Conservation (phyloP, 164 flowering plant genomes). For the Cinnamomum chago region DNA sequence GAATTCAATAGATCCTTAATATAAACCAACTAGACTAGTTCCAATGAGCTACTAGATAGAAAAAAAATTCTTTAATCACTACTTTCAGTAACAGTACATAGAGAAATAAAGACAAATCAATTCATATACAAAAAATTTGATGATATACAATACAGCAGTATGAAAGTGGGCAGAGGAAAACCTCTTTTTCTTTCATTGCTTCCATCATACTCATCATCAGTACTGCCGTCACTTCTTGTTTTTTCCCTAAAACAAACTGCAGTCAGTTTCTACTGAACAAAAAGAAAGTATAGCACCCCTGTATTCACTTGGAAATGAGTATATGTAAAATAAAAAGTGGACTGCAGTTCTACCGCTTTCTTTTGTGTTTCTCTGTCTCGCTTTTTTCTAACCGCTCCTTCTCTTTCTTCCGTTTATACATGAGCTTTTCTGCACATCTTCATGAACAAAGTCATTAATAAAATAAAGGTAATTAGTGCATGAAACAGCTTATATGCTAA, state of each 20-base stretch:
- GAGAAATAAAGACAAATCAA: no score
- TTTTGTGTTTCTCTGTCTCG: slow-evolving; percentile 37
- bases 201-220: slow-evolving; percentile 21
- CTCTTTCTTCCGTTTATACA: slow-evolving; percentile 66
- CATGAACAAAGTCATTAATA: slow-evolving; percentile 11
- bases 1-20: no score
- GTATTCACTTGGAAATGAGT: background rate
- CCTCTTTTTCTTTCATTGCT: slow-evolving; percentile 46
- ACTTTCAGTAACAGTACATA: no score
- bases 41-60: no score
- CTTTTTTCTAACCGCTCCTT: slow-evolving; percentile 38
- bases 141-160: no score
- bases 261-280: background rate
- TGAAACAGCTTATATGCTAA: background rate
- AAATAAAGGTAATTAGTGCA: slow-evolving; percentile 3
- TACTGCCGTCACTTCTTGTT: slow-evolving; percentile 28
- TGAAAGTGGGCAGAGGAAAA: slow-evolving; percentile 9
- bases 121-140: no score
- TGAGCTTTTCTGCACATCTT: slow-evolving; percentile 81
- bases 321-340: background rate
- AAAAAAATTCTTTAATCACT: no score
- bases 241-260: slow-evolving; percentile 35
- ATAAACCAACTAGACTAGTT: no score
- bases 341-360: slow-evolving; percentile 43
- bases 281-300: background rate